Evolutionary conservation across 306 rosid genomes (phyloP).

Genomic region (Clitoria ternatea): DNA sequence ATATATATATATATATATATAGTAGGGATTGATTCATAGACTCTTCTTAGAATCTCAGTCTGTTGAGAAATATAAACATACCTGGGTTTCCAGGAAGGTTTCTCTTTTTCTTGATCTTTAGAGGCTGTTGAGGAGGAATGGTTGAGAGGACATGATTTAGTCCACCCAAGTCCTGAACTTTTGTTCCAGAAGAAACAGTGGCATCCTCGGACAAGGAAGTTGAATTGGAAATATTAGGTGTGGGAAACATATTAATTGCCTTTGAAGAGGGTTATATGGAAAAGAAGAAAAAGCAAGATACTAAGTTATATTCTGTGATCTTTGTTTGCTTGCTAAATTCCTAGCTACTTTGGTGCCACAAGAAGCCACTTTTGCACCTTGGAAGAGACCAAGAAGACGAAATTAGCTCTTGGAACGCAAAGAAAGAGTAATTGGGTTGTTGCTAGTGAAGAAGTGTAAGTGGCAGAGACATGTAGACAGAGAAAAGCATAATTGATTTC

Average conservation of each 20-base stretch:
- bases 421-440: too few relatives aligned
- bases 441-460: slow-evolving; percentile 22
- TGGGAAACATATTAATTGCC: slow-evolving; percentile 45
- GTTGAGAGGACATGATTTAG: slow-evolving; percentile 37
- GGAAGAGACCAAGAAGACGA: slow-evolving; percentile 12
- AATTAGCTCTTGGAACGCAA: background rate
- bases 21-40: too few relatives aligned
- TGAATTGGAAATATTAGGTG: slow-evolving; percentile 66
- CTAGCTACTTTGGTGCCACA: background rate
- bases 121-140: slow-evolving; percentile 38
- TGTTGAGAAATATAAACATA: too few relatives aligned
- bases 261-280: slow-evolving; percentile 29
- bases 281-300: slow-evolving; percentile 27
- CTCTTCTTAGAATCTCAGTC: too few relatives aligned
- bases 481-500: slow-evolving; percentile 38
- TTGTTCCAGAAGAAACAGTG: slow-evolving; percentile 55
- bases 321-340: slow-evolving; percentile 26
- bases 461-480: slow-evolving; percentile 27
- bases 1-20: too few relatives aligned
- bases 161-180: slow-evolving; percentile 51
- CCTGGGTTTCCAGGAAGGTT: slow-evolving; percentile 92
- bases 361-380: slow-evolving; percentile 23
- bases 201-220: slow-evolving; percentile 70
- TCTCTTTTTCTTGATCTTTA: slow-evolving; percentile 69
- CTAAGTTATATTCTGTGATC: slow-evolving; percentile 18